These are phyloP conservation scores for Neurospora sp. DNA, from an alignment of 495 filamentous ascomycete species.

Conservation along the genomic window DNA sequence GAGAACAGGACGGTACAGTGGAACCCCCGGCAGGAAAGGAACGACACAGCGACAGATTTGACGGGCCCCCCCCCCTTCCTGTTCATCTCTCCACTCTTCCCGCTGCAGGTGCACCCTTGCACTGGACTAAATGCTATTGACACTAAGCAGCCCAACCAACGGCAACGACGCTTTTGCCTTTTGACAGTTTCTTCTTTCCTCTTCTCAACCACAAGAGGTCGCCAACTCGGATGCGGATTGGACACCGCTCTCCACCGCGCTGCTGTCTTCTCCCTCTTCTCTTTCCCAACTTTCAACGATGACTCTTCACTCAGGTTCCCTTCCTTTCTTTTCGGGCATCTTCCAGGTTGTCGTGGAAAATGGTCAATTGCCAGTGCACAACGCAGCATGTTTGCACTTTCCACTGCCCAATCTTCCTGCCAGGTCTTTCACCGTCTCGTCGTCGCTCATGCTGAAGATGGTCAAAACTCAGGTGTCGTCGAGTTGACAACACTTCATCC, in stretches of 20 bases:
- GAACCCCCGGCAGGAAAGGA: neutral
- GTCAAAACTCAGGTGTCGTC: neutral
- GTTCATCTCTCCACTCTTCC: neutral
- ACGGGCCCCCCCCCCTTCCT: neutral
- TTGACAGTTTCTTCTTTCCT: neutral
- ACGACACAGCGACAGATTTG: too few relatives aligned
- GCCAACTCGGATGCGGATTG: neutral
- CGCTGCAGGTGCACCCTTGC: neutral
- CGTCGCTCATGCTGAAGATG: neutral
- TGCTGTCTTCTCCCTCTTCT: neutral
- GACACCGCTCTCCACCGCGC: neutral
- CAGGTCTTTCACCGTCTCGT: neutral
- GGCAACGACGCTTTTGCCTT: neutral
- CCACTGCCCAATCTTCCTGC: neutral
- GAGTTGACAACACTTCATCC: neutral
- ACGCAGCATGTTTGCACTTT: neutral
- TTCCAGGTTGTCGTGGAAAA: neutral
- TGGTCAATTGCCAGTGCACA: neutral
- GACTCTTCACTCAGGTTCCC: neutral
- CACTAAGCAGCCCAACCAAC: neutral
- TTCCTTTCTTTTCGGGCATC: neutral
- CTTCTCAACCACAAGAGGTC: neutral
- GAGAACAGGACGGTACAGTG: neutral
- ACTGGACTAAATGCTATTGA: neutral
- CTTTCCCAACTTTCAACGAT: neutral